These are phyloP conservation scores for Neopestalotiopsis sp. DNA, from an alignment of 2,329 filamentous ascomycete genomes.

Conservation along the genomic window DNA sequence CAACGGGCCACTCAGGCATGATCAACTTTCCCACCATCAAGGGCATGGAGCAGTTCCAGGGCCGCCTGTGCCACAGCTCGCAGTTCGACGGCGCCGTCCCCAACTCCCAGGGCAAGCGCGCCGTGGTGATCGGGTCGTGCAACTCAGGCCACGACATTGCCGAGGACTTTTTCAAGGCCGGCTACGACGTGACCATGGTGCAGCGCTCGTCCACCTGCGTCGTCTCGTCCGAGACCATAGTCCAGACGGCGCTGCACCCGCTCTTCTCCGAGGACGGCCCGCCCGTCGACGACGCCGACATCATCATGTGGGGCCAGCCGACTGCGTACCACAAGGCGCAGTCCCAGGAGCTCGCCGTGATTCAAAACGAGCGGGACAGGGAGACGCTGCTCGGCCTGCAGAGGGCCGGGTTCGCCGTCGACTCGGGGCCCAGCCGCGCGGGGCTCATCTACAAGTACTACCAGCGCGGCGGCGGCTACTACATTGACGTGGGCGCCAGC, in stretches of 20 bases:
- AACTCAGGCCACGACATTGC: conserved; percentile 66
- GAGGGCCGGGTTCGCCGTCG: conserved; percentile 62
- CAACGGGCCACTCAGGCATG: conserved; percentile 72
- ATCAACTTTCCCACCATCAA: conserved; percentile 64
- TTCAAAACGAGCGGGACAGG: conserved; percentile 42
- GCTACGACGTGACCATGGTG: conserved; percentile 64
- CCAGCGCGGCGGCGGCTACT: conserved; percentile 65
- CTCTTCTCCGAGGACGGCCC: conserved; percentile 59
- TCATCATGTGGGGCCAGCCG: conserved; percentile 63
- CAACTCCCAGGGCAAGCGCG: conserved; percentile 49
- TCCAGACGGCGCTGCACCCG: conserved; percentile 57
- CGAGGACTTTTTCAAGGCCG: conserved; percentile 63
- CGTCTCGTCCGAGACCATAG: conserved; percentile 54
- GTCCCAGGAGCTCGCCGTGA: conserved; percentile 51
- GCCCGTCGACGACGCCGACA: conserved; percentile 69
- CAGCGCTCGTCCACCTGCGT: conserved; percentile 65
- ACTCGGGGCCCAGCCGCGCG: conserved; percentile 58
- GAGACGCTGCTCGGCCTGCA: conserved; percentile 53
- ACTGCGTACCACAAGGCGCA: conserved; percentile 64
- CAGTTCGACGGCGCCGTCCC: not conserved
- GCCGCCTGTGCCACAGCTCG: conserved; percentile 59
- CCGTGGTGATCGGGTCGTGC: conserved; percentile 62
- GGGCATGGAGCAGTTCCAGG: conserved; percentile 58
- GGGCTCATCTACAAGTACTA: conserved; percentile 66
- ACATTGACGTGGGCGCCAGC: conserved; percentile 61